These are phyloP conservation scores for Brasilioporus rufonigricans DNA, from an alignment of 768 basidiomycete genomes.

Conservation along the genomic window DNA sequence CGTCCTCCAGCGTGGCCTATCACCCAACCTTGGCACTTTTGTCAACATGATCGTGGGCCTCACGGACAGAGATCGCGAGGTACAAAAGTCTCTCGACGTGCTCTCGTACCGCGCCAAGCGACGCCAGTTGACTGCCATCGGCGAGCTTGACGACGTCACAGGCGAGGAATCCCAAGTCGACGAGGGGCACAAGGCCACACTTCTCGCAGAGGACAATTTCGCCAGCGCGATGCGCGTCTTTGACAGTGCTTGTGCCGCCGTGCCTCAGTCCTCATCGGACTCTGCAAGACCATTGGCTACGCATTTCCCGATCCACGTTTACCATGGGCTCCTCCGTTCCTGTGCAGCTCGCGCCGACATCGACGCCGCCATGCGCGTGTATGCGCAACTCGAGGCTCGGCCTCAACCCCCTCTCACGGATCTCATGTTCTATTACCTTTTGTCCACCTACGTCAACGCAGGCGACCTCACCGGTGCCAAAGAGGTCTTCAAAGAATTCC, in stretches of 20 bases:
- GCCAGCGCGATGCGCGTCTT: slow-evolving; percentile 71
- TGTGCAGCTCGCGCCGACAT: slow-evolving; percentile 57
- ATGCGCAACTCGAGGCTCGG: slow-evolving; percentile 54
- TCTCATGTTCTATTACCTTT: slow-evolving; percentile 50
- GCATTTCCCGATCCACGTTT: slow-evolving; percentile 39
- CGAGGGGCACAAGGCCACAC: slow-evolving; percentile 38
- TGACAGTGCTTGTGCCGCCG: slow-evolving; percentile 46
- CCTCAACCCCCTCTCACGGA: slow-evolving; percentile 30
- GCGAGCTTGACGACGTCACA: neutral
- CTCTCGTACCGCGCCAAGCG: slow-evolving; percentile 44
- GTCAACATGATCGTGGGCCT: slow-evolving; percentile 57
- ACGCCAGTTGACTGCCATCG: slow-evolving; percentile 12
- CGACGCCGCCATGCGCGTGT: slow-evolving; percentile 62
- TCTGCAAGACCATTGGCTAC: slow-evolving; percentile 7
- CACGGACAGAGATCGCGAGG: slow-evolving; percentile 65
- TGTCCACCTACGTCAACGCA: slow-evolving; percentile 55
- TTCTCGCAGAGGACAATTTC: slow-evolving; percentile 69
- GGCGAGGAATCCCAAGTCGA: slow-evolving; percentile 19
- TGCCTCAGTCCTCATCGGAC: slow-evolving; percentile 18
- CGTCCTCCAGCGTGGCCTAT: slow-evolving; percentile 58
- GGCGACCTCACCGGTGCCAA: slow-evolving; percentile 50
- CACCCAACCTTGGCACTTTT: slow-evolving; percentile 67
- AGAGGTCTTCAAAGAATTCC: slow-evolving; percentile 63
- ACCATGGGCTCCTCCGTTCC: slow-evolving; percentile 56
- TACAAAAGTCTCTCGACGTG: slow-evolving; percentile 42